Conservation (phyloP, 805 yeast genomes). For the Starmerella apicola region DNA sequence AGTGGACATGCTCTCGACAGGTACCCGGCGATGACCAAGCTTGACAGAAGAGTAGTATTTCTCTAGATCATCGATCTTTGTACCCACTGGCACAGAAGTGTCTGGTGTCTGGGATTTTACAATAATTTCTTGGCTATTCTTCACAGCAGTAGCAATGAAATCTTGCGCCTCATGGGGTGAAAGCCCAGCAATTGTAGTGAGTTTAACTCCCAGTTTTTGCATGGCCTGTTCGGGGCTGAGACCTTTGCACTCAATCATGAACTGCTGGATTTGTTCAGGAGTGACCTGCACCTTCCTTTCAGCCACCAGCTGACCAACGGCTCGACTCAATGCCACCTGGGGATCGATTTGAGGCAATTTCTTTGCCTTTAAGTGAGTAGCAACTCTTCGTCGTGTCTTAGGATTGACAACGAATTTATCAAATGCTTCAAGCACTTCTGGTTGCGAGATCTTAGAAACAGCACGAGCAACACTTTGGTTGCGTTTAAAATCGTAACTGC, state of each 20-base stretch:
- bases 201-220: constrained; percentile 6
- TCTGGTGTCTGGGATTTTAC: background rate
- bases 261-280: constrained; percentile 14
- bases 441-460: constrained; percentile 41
- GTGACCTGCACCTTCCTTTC: constrained; percentile 20
- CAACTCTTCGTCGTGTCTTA: constrained; percentile 32
- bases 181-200: constrained; percentile 18
- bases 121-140: constrained; percentile 2
- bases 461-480: constrained; percentile 45
- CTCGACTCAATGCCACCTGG: constrained; percentile 19
- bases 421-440: constrained; percentile 47
- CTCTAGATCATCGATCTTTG: constrained; percentile 2
- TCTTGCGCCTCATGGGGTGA: constrained; percentile 23
- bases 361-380: constrained; percentile 55
- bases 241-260: constrained; percentile 14
- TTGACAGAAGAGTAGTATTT: constrained; percentile 6
- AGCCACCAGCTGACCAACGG: constrained; percentile 23
- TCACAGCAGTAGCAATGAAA: constrained; percentile 17
- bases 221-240: constrained; percentile 14
- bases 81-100: constrained; percentile 2
- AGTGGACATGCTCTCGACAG: constrained; percentile 5
- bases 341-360: constrained; percentile 7
- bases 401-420: constrained; percentile 33
- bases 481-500: constrained; percentile 63
- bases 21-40: constrained; percentile 9